Percentiles rank a stretch among this genome's conserved stretches.
These are phyloP conservation scores for Symbiodinium pilosum DNA, from an alignment of 73 alveolate species.

Conservation along the genomic window DNA sequence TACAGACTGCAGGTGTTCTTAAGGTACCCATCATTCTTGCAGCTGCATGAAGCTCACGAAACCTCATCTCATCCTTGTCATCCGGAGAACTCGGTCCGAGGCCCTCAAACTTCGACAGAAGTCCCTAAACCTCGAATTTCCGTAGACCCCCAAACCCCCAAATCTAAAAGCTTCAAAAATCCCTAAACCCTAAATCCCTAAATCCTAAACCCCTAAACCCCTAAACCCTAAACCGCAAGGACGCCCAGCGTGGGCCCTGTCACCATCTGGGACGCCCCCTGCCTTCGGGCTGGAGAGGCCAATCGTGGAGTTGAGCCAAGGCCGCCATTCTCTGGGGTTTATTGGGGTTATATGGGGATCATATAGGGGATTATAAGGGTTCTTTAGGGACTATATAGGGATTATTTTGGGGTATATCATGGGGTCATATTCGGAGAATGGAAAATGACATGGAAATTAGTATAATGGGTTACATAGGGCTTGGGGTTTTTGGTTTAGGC, in stretches of 20 bases:
- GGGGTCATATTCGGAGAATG: too few species aligned
- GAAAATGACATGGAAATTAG: too few species aligned
- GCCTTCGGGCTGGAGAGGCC: conserved; percentile 21
- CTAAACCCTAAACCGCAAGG: background rate
- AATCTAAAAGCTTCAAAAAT: background rate
- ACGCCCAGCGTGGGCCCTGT: conserved; percentile 84
- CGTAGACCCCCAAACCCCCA: background rate
- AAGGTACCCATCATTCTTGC: too few species aligned
- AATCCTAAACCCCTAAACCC: background rate
- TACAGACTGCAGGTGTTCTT: too few species aligned
- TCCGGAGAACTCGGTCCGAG: too few species aligned
- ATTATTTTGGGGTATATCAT: background rate
- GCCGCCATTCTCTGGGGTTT: background rate
- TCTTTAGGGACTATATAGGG: background rate
- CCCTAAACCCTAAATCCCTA: background rate
- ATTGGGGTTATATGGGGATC: background rate
- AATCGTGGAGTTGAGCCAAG: conserved; percentile 73
- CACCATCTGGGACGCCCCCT: conserved; percentile 92
- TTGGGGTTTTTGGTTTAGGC: background rate
- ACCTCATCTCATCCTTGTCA: too few species aligned
- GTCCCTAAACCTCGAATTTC: too few species aligned
- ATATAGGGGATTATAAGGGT: background rate
- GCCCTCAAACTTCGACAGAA: too few species aligned
- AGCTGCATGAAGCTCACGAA: too few species aligned
- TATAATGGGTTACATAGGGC: too few species aligned